Conservation (phyloP, 2,329 filamentous ascomycete species). For the Cryphonectria parasitica region DNA sequence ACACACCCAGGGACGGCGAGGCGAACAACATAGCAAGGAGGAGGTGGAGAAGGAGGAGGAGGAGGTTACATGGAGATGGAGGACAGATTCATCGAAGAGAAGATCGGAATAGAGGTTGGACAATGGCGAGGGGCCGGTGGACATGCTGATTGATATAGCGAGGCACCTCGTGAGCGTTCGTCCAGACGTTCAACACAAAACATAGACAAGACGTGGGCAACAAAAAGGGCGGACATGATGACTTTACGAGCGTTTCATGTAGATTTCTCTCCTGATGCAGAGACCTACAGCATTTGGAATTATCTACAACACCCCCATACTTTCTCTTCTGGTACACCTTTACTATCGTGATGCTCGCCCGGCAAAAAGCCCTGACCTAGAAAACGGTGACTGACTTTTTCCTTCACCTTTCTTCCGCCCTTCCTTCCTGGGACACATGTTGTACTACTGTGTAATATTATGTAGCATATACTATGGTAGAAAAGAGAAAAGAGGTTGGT, state of each 20-base stretch:
- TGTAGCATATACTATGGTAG: no score
- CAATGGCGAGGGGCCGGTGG: not conserved
- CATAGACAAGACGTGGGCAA: slow-evolving; percentile 16
- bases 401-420: no score
- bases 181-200: slow-evolving; percentile 8
- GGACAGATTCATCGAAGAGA: not conserved
- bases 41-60: not conserved
- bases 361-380: not conserved
- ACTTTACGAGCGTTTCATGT: slow-evolving; percentile 15
- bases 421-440: not conserved
- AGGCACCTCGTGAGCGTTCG: slow-evolving; percentile 19
- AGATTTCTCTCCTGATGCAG: not conserved
- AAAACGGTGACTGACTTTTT: not conserved
- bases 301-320: not conserved
- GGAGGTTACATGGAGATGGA: not conserved
- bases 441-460: not conserved
- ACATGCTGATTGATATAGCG: slow-evolving; percentile 10
- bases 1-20: slow-evolving; percentile 6
- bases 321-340: not conserved
- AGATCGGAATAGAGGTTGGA: not conserved
- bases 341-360: not conserved
- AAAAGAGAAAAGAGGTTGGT: no score
- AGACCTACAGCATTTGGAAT: slow-evolving; percentile 1
- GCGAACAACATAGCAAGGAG: not conserved
- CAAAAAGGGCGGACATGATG: slow-evolving; percentile 8